Conservation (phyloP, 2,329 filamentous ascomycete genomes). For the Trichophaea hybrida region DNA sequence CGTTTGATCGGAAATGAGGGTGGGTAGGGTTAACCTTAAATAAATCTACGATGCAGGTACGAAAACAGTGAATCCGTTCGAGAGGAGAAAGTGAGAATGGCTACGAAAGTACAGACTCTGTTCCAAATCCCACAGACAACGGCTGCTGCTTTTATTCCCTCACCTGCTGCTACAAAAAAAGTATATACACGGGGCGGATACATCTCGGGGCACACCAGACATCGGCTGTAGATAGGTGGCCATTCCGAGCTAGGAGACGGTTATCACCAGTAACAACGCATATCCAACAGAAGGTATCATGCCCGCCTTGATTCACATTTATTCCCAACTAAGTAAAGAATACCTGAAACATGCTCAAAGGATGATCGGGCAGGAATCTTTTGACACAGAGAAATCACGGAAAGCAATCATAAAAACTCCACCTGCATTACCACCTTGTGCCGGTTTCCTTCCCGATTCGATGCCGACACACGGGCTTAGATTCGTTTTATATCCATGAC, state of each 20-base stretch:
- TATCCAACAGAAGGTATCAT: no score
- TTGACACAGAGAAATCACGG: not conserved
- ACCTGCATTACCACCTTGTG: not conserved
- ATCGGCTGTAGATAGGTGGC: no score
- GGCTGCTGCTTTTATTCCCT: no score
- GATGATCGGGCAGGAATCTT: not conserved
- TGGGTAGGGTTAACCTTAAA: not conserved
- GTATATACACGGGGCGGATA: no score
- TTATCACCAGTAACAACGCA: no score
- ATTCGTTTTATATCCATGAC: conserved; percentile 8
- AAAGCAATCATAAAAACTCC: conserved; percentile 1
- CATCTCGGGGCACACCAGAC: no score
- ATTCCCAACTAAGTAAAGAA: not conserved
- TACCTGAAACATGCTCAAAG: not conserved
- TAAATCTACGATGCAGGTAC: not conserved
- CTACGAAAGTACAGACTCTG: not conserved
- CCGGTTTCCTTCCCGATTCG: not conserved
- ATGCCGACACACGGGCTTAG: conserved; percentile 3
- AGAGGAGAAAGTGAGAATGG: not conserved
- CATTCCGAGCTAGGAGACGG: no score
- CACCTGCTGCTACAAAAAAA: no score
- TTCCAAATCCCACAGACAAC: no score
- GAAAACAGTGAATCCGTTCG: not conserved
- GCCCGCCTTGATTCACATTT: not conserved
- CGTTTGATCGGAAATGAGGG: not conserved